Percentiles rank a stretch among this genome's conserved stretches.
These are phyloP conservation scores for Candida tetrigidarum DNA, from an alignment of 1,139 yeast species.

Conservation along the genomic window DNA sequence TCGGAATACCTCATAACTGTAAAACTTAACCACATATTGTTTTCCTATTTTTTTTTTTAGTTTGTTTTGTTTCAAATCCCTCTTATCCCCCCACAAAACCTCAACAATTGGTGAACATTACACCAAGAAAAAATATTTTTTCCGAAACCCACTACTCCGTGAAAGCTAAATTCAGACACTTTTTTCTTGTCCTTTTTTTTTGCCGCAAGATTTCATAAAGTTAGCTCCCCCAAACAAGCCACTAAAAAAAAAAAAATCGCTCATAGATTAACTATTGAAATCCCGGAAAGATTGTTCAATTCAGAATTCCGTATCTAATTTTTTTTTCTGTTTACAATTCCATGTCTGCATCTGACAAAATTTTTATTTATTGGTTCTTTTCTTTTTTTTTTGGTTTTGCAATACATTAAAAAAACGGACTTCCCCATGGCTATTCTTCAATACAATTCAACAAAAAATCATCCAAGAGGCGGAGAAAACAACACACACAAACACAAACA, in stretches of 20 bases:
- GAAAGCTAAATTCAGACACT: neutral
- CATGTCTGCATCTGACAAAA: constrained; percentile 5
- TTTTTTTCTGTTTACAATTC: neutral
- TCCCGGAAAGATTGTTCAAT: neutral
- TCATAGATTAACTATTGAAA: no score
- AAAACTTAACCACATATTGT: neutral
- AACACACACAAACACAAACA: no score
- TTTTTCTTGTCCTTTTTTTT: neutral
- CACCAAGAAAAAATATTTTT: neutral
- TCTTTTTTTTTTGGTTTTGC: neutral
- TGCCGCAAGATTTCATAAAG: no score
- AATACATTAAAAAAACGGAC: neutral
- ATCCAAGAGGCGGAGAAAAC: neutral
- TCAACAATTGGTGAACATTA: neutral
- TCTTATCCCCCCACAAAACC: neutral
- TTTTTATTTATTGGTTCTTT: no score
- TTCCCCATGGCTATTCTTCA: neutral
- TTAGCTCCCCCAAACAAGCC: no score
- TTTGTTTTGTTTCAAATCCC: neutral
- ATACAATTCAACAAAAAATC: neutral
- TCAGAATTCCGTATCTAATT: neutral
- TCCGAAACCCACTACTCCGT: neutral
- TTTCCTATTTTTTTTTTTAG: no score
- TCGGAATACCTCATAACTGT: neutral
- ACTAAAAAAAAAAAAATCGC: no score